Percentiles rank a stretch among this genome's conserved stretches.
Conservation (phyloP, 140 eudicot species). For the Cichorium intybus region DNA sequence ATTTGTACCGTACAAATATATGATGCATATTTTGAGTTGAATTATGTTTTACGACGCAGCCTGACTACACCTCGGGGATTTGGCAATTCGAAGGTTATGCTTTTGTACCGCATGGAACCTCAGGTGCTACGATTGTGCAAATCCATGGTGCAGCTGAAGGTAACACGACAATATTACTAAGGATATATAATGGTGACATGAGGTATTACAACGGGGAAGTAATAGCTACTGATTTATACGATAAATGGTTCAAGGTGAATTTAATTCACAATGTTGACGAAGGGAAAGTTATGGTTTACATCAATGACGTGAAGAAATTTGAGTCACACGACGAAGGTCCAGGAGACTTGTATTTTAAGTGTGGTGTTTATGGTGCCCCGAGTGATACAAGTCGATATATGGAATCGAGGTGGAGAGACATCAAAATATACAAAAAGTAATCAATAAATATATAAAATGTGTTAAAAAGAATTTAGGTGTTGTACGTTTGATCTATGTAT, state of each 20-base stretch:
- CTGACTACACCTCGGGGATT: conserved; percentile 54
- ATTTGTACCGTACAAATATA: too few relatives aligned
- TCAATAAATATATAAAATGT: background rate
- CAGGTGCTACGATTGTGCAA: conserved; percentile 56
- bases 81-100: conserved; percentile 67
- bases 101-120: conserved; percentile 55
- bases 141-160: conserved; percentile 47
- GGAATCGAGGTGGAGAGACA: conserved; percentile 65
- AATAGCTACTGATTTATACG: conserved; percentile 38
- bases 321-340: conserved; percentile 47
- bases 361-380: conserved; percentile 63
- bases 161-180: conserved; percentile 36
- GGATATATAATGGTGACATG: conserved; percentile 51
- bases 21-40: too few relatives aligned
- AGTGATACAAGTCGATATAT: conserved; percentile 41
- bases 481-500: background rate
- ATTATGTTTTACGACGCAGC: conserved; percentile 11
- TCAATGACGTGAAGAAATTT: conserved; percentile 32
- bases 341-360: conserved; percentile 55
- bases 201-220: conserved; percentile 36
- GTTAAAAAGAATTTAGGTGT: background rate
- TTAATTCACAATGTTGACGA: conserved; percentile 44
- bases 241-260: conserved; percentile 54
- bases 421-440: conserved; percentile 48
- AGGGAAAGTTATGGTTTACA: conserved; percentile 39